Evolutionary conservation across 768 basidiomycete species (phyloP).

Genomic region (Lentinula aciculospora): DNA sequence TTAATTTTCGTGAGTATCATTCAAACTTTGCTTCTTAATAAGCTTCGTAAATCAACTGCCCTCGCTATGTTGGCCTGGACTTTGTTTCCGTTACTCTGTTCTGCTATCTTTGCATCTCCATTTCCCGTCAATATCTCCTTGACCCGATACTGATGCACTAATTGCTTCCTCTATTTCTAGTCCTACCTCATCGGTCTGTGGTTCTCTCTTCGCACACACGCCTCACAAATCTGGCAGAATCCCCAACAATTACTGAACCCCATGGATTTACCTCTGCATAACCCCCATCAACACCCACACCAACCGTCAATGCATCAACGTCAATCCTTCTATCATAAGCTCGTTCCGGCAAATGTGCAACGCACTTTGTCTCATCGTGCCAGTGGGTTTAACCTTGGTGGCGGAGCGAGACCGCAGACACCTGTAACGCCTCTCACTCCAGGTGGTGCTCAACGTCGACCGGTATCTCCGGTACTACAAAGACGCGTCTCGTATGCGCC

Average conservation of each 20-base stretch:
- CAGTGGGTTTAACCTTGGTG: constrained; percentile 31
- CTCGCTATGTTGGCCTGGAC: neutral
- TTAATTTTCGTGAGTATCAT: constrained; percentile 72
- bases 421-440: constrained; percentile 27
- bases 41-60: neutral
- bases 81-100: too few species aligned
- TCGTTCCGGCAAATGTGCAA: constrained; percentile 29
- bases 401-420: constrained; percentile 33
- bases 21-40: neutral
- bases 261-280: neutral
- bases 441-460: constrained; percentile 11
- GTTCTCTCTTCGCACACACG: constrained; percentile 98
- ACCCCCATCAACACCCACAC: constrained; percentile 12
- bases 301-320: constrained; percentile 16
- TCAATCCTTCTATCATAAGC: constrained; percentile 60
- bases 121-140: too few species aligned
- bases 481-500: constrained; percentile 56
- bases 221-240: constrained; percentile 98
- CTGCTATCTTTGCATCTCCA: too few species aligned
- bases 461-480: constrained; percentile 36
- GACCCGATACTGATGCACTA: neutral
- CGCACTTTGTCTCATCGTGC: constrained; percentile 38
- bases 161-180: constrained; percentile 31
- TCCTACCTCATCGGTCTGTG: constrained; percentile 96
- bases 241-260: constrained; percentile 74